A percentile compares a stretch with the other conserved stretches of the same genome.
Conservation (phyloP, 345 rosid species). For the Brassica rapa region DNA sequence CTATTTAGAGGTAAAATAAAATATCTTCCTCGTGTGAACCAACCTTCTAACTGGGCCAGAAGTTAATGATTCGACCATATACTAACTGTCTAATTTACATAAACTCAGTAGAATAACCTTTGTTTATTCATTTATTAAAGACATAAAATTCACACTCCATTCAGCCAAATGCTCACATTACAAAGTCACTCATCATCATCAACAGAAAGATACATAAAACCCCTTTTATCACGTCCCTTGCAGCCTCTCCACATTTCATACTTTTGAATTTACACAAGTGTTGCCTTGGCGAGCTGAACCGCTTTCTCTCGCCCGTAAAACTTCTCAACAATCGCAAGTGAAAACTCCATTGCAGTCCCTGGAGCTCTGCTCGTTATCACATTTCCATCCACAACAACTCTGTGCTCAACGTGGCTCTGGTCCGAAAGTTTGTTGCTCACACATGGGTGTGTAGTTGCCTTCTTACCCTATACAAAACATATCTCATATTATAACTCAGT, state of each 20-base stretch:
- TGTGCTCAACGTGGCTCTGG: conserved; percentile 65
- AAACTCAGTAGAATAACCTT: not conserved
- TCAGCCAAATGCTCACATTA: conserved; percentile 9
- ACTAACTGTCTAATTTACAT: not conserved
- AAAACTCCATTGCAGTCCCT: conserved; percentile 87
- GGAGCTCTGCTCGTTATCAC: conserved; percentile 93
- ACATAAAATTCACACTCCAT: conserved; percentile 20
- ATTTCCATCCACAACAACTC: conserved; percentile 91
- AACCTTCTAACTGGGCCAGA: not conserved
- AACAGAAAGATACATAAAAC: not conserved
- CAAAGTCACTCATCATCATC: not conserved
- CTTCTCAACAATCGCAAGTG: conserved; percentile 87
- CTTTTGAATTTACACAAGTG: conserved; percentile 47
- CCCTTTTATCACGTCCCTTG: conserved; percentile 9
- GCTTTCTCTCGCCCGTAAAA: conserved; percentile 74
- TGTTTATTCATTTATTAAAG: conserved; percentile 25
- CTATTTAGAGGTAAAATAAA: not conserved
- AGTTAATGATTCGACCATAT: not conserved
- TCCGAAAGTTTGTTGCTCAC: conserved; percentile 76
- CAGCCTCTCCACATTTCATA: not conserved
- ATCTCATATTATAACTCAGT: conserved; percentile 8
- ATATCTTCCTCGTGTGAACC: not conserved
- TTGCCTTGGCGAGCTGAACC: conserved; percentile 67
- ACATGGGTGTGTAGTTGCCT: conserved; percentile 81
- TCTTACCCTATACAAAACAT: conserved; percentile 68